Percentiles rank a stretch among this genome's conserved stretches.
These are phyloP conservation scores for Trichoderma sp. DNA, from an alignment of 2,329 filamentous ascomycete species.

Conservation along the genomic window DNA sequence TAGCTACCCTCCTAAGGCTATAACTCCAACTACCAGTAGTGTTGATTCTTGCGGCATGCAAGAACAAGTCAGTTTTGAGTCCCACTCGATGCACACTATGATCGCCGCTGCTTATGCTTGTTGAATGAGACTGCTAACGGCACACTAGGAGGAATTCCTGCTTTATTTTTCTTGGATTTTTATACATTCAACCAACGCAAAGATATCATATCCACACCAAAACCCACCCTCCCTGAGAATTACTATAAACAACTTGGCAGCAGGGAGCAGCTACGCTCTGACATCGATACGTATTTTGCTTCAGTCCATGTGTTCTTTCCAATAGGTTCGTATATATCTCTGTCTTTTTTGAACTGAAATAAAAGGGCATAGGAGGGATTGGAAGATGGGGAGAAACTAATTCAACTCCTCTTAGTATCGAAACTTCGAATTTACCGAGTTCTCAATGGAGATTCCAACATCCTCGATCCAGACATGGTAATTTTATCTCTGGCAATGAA, in stretches of 20 bases:
- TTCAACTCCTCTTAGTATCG: background rate
- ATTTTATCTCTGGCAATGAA: background rate
- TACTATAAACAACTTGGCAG: background rate
- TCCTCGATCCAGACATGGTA: background rate
- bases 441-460: background rate
- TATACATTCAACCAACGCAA: background rate
- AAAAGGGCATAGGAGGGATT: accelerated
- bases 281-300: background rate
- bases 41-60: background rate
- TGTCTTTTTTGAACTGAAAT: background rate
- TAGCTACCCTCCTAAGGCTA: background rate
- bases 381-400: background rate
- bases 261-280: background rate
- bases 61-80: background rate
- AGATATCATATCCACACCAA: background rate
- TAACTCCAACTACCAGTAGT: background rate
- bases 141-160: background rate
- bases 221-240: background rate
- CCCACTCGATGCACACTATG: background rate
- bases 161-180: background rate
- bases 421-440: background rate
- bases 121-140: background rate
- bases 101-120: background rate
- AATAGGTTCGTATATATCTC: background rate
- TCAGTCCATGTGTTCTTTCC: background rate